Evolutionary conservation across 768 basidiomycete species (phyloP), one percentile per base, ranked within the genome.

Genomic region (Cyclocybe aegerita): DNA sequence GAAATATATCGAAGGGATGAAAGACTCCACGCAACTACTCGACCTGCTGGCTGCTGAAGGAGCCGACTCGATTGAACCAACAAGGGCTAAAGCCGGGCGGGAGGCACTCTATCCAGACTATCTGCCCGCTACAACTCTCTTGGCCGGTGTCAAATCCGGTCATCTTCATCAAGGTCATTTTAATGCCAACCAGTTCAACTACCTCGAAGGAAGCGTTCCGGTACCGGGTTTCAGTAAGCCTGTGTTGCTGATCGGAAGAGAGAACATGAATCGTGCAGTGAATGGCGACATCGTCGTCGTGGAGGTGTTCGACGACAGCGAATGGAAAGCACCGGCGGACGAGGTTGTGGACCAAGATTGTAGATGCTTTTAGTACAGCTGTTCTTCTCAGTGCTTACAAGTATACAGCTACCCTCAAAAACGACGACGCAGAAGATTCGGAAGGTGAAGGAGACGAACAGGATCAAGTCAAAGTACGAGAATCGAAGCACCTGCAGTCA

Each of bases 221-320:
- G 86, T 89, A 0, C 82, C 85, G 1, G 79, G 77, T 0, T 88
- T 89, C 58, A 71, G 75, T 30, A 93, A 90, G 62, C 86, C 91
- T 0, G 76, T 98, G 7, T 76, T 98, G 1, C 75, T 99, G 4
- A 78, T 91, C 30, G 95, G 95, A 0, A 78, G 94, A 29, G 88
- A 94, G 67, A 86, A 93, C 54, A 97, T 98, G 90, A 99, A 99
- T 64, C 84, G 97, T 12, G 86, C 94, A 0, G 90, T 98, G 8
- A 80, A 96, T 32, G 95, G 97, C 1, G 97, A 99, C 60, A 70
- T 96, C 9, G 95, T 99, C 0, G 93, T 85, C 0, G 84, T 99
- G 8, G 86, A 98, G 65, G 73, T 99, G 0, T 89, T 98, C 54
- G 78, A 85, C 8, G 84, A 94, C 68, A 79, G 72, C 2, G 88